A percentile compares a stretch with the other conserved stretches of the same genome.
Conservation (phyloP, 2,329 filamentous ascomycete species). For the Cladorrhinum sp. region DNA sequence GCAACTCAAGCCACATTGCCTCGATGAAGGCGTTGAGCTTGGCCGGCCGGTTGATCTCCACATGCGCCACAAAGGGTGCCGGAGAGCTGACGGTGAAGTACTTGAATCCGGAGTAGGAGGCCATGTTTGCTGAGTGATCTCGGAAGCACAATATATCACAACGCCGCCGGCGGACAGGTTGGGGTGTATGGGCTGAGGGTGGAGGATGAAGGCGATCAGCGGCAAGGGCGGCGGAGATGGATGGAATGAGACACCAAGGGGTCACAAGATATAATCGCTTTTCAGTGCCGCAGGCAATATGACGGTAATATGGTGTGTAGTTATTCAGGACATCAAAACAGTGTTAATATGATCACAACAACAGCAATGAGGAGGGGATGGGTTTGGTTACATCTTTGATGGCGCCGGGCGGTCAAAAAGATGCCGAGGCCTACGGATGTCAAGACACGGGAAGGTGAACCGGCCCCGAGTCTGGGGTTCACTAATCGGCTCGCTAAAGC, state of each 20-base stretch:
- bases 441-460: constrained; percentile 2
- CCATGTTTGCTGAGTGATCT: constrained; percentile 1
- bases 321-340: neutral
- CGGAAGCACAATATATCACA: neutral
- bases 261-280: neutral
- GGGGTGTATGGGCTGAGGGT: neutral
- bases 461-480: constrained; percentile 6
- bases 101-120: constrained; percentile 49
- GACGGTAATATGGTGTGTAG: no score
- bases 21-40: constrained; percentile 89
- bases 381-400: neutral
- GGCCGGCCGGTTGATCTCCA: constrained; percentile 82
- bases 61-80: constrained; percentile 72
- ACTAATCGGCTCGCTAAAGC: constrained; percentile 7
- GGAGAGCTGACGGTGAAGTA: constrained; percentile 75
- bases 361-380: neutral
- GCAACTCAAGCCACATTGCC: constrained; percentile 82
- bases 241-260: neutral
- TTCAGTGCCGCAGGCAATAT: neutral
- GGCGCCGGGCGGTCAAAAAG: constrained; percentile 1
- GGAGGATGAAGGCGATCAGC: neutral
- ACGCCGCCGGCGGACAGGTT: neutral
- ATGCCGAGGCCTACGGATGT: constrained; percentile 7
- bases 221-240: neutral
- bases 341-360: neutral